Conservation (phyloP, 495 filamentous ascomycete genomes). For the Articulospora tetracladia region DNA sequence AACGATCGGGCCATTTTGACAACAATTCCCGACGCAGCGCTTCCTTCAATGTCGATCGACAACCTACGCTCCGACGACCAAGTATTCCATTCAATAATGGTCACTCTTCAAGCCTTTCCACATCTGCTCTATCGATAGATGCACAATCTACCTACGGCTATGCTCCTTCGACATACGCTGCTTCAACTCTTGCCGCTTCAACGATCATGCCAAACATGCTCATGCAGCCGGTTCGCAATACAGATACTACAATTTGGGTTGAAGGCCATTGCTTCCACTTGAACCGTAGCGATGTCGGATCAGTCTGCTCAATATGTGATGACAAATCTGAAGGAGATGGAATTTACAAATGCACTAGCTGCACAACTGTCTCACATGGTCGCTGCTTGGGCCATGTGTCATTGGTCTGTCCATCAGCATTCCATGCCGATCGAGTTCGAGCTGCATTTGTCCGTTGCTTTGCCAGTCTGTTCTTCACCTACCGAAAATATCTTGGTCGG, state of each 20-base stretch:
- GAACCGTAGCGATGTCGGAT: conserved; percentile 60
- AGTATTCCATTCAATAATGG: conserved; percentile 78
- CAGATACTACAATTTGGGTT: conserved; percentile 83
- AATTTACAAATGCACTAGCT: conserved; percentile 81
- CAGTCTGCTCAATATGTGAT: conserved; percentile 81
- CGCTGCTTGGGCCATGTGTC: conserved; percentile 78
- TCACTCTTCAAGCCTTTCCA: conserved; percentile 76
- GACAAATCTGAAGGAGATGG: conserved; percentile 81
- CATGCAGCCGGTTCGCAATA: conserved; percentile 79
- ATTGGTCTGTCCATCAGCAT: conserved; percentile 84
- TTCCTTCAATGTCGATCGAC: conserved; percentile 77
- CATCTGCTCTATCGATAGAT: conserved; percentile 76
- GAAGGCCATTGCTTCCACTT: conserved; percentile 91
- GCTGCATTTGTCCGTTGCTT: conserved; percentile 94
- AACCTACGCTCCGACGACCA: conserved; percentile 67
- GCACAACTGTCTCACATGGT: conserved; percentile 71
- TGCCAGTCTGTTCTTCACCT: conserved; percentile 92
- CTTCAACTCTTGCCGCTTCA: conserved; percentile 95
- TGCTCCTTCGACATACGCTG: conserved; percentile 92
- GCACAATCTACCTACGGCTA: conserved; percentile 73
- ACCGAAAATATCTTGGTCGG: conserved; percentile 76
- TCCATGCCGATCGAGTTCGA: conserved; percentile 84
- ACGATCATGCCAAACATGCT: conserved; percentile 93
- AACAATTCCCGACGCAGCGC: conserved; percentile 79
- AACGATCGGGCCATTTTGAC: conserved; percentile 94